Base-by-base conservation (phyloP, 108 stramenopile genomes). In the Skeletonema tropicum region DNA sequence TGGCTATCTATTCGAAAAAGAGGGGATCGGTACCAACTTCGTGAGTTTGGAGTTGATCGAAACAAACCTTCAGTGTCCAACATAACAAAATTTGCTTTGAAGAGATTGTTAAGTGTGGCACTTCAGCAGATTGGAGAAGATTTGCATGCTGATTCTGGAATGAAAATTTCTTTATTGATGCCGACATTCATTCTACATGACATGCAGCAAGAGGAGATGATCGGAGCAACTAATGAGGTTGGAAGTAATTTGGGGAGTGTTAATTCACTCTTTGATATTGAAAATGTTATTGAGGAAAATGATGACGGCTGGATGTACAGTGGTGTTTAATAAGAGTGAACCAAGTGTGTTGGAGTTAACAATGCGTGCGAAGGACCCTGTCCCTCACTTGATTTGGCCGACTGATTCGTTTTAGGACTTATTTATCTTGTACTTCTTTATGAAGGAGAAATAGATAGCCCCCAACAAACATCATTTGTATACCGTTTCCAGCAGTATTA, bases 251-350 rank as follows among this genome's bases (percentile, higher is more conserved):
- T 8, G 10, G 35, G 3, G 11, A 39, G 15, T 52, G 52, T 42
- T 30, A 25, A 26, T 70, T 19, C 17, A 23, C 57, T 75, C 55
- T 64, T 79, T 17, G 70, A 64, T 65, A 6, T 65, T 3, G 32
- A 67, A 1, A 13, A 39, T 36, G 70, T 39, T 12, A 12, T 15
- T n/a, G 52, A 73, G 8, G 87, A 86, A 15, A 55, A 84, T 68
- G 90, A 91, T 69, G 59, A 68, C 46, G 90, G 90, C 12, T 91
- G 90, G 90, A 91, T 91, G 90, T 88, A 89, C 58, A n/a, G 68
- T 70, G 11, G 25, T 63, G 35, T 70, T 86, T 17, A 69, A 80
- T 31, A 52, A 76, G 25, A 41, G 42, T 21, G 49, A 46, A 30
- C 55, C 41, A 32, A 76, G 69, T 23, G 31, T 79, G 11, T 45